phyloP scores from a whole-genome alignment of 2,329 filamentous ascomycete species.

The Curvularia spicifera region DNA sequence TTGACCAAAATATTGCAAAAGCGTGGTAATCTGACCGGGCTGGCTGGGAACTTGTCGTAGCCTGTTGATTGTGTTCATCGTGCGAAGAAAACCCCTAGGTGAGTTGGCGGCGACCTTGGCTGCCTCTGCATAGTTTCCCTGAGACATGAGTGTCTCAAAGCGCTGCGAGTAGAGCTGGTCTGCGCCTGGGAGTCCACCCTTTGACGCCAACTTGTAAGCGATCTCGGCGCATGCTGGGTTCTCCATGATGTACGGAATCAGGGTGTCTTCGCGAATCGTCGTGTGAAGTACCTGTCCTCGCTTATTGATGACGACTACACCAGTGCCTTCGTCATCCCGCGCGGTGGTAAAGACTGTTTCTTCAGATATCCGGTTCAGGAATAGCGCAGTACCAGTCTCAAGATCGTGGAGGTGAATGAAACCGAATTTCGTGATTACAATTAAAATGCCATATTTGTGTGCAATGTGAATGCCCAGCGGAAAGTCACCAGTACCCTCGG shows the following conservation, averaged over 20 bases:
- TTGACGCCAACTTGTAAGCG: conserved; percentile 94
- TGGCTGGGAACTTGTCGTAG: conserved; percentile 87
- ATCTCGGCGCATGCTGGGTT: conserved; percentile 94
- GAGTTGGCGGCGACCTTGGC: conserved; percentile 97
- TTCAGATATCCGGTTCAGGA: conserved; percentile 99
- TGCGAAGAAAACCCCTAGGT: conserved; percentile 92
- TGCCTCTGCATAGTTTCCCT: conserved; percentile 83
- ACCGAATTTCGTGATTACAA: conserved; percentile 97
- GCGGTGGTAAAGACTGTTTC: conserved; percentile 98
- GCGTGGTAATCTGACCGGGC: conserved; percentile 87
- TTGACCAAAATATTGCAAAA: conserved; percentile 97
- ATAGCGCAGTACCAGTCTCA: conserved; percentile 92
- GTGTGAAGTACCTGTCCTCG: conserved; percentile 97
- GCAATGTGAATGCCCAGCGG: conserved; percentile 98
- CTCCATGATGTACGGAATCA: conserved; percentile 94
- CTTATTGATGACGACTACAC: conserved; percentile 93
- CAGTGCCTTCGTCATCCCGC: conserved; percentile 79
- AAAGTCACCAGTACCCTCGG: conserved; percentile 95
- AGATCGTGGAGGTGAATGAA: conserved; percentile 99
- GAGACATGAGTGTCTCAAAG: conserved; percentile 84
- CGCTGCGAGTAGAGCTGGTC: conserved; percentile 92
- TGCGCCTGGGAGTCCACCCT: conserved; percentile 90
- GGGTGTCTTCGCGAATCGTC: conserved; percentile 86
- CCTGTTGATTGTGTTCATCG: conserved; percentile 91
- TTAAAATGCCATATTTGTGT: conserved; percentile 93